Percentiles rank a stretch among this genome's conserved stretches.
Conservation (phyloP, 2,329 filamentous ascomycete genomes). For the Talaromyces sp. region DNA sequence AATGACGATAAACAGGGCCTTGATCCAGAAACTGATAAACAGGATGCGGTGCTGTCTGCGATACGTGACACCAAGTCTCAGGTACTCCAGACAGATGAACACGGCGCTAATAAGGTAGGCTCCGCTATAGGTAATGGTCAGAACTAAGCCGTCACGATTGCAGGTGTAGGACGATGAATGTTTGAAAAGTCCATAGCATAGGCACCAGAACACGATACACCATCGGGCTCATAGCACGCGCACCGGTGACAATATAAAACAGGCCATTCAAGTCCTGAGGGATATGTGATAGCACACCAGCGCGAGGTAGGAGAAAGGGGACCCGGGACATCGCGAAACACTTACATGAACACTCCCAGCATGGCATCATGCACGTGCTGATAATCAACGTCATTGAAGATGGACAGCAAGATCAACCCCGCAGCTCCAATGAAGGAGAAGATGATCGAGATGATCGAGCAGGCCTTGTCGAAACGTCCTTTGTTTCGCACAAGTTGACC, state of each 20-base stretch:
- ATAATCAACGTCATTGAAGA: slow-evolving; percentile 78
- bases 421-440: slow-evolving; percentile 73
- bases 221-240: neutral
- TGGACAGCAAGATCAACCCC: slow-evolving; percentile 75
- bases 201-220: neutral
- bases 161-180: neutral
- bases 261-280: neutral
- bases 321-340: no score
- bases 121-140: slow-evolving; percentile 34
- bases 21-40: slow-evolving; percentile 77
- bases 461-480: slow-evolving; percentile 37
- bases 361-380: slow-evolving; percentile 68
- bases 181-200: neutral
- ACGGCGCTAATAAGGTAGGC: slow-evolving; percentile 83
- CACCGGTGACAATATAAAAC: neutral
- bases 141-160: neutral
- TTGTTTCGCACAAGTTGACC: slow-evolving; percentile 75
- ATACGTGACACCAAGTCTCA: slow-evolving; percentile 76
- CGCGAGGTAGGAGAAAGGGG: no score
- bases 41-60: slow-evolving; percentile 67
- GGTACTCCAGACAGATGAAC: slow-evolving; percentile 87
- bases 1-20: slow-evolving; percentile 76
- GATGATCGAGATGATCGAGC: slow-evolving; percentile 38
- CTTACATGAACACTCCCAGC: slow-evolving; percentile 71
- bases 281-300: neutral